A percentile compares a stretch with the other conserved stretches of the same genome.
Evolutionary conservation across 345 rosid species (phyloP).

Genomic region (Corchorus olitorius): DNA sequence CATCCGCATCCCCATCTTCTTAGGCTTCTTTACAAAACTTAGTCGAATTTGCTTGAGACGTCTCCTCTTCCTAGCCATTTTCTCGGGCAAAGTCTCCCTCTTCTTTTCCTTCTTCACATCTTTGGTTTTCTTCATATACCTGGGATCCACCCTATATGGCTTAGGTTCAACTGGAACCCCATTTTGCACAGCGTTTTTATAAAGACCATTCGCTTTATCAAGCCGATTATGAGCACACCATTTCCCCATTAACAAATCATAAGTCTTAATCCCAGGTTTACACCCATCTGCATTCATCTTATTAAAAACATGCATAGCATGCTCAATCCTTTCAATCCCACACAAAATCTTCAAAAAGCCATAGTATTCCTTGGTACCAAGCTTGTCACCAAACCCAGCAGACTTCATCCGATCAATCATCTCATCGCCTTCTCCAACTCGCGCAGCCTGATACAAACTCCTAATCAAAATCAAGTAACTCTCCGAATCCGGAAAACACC

Average conservation of each 20-base stretch:
- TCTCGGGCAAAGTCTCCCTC: slow-evolving; percentile 94
- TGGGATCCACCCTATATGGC: slow-evolving; percentile 65
- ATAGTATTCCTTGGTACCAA: slow-evolving; percentile 69
- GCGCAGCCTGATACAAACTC: slow-evolving; percentile 89
- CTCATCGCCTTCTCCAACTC: slow-evolving; percentile 90
- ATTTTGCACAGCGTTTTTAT: slow-evolving; percentile 60
- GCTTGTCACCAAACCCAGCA: slow-evolving; percentile 54
- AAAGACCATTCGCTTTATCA: slow-evolving; percentile 75
- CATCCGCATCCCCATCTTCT: slow-evolving; percentile 41
- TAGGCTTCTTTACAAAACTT: slow-evolving; percentile 92
- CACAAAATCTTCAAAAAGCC: slow-evolving; percentile 76
- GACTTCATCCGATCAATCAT: slow-evolving; percentile 93
- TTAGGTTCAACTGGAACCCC: slow-evolving; percentile 75
- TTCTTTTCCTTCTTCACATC: slow-evolving; percentile 68
- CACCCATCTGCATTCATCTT: slow-evolving; percentile 79
- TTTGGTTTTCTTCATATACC: slow-evolving; percentile 63
- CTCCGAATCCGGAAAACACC: slow-evolving; percentile 66
- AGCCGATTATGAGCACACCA: slow-evolving; percentile 68
- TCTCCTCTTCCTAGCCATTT: slow-evolving; percentile 86
- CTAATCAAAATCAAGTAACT: slow-evolving; percentile 64
- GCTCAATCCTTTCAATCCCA: slow-evolving; percentile 97
- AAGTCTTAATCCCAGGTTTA: slow-evolving; percentile 78
- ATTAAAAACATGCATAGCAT: slow-evolving; percentile 77
- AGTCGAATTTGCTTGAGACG: slow-evolving; percentile 77
- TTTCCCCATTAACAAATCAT: slow-evolving; percentile 79